These are phyloP conservation scores for Globisporangium polare DNA, from an alignment of 352 stramenopile species.

Conservation along the genomic window DNA sequence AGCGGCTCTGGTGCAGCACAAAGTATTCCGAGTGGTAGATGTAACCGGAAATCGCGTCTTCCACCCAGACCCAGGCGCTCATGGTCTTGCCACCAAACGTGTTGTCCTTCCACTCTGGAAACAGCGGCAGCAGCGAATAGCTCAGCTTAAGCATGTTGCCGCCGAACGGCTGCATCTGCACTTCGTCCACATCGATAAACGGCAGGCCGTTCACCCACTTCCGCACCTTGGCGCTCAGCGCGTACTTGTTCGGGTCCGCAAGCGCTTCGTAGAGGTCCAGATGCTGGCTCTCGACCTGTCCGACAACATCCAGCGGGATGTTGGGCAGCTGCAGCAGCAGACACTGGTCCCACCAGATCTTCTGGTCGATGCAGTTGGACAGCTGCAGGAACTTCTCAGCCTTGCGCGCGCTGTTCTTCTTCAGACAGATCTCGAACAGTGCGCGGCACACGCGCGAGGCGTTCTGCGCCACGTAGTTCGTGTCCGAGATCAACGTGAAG, in stretches of 20 bases:
- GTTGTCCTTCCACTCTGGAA: conserved; percentile 66
- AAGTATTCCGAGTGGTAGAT: conserved; percentile 95
- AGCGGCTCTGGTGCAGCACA: conserved; percentile 79
- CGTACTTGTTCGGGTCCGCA: conserved; percentile 29
- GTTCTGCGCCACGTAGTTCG: conserved; percentile 99
- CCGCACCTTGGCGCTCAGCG: conserved; percentile 50
- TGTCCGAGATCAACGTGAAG: conserved; percentile 99
- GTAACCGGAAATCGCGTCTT: conserved; percentile 90
- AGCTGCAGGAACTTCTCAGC: conserved; percentile 94
- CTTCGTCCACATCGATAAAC: conserved; percentile 61
- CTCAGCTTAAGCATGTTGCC: conserved; percentile 91
- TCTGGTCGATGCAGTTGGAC: conserved; percentile 96
- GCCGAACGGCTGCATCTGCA: conserved; percentile 94
- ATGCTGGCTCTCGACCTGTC: conserved; percentile 78
- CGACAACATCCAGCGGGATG: conserved; percentile 84
- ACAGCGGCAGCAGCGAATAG: conserved; percentile 73
- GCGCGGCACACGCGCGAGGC: conserved; percentile 95
- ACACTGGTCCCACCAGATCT: conserved; percentile 96
- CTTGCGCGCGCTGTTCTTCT: conserved; percentile 83
- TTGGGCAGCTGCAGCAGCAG: conserved; percentile 93
- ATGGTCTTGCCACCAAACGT: conserved; percentile 52
- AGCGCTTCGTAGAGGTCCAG: conserved; percentile 65
- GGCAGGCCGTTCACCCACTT: conserved; percentile 68
- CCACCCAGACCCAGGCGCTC: conserved; percentile 97
- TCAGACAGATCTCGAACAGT: conserved; percentile 98